Percentiles rank a stretch among this genome's conserved stretches.
Conservation (phyloP, 371 early-diverging fungal species). For the Gilbertella persicaria region DNA sequence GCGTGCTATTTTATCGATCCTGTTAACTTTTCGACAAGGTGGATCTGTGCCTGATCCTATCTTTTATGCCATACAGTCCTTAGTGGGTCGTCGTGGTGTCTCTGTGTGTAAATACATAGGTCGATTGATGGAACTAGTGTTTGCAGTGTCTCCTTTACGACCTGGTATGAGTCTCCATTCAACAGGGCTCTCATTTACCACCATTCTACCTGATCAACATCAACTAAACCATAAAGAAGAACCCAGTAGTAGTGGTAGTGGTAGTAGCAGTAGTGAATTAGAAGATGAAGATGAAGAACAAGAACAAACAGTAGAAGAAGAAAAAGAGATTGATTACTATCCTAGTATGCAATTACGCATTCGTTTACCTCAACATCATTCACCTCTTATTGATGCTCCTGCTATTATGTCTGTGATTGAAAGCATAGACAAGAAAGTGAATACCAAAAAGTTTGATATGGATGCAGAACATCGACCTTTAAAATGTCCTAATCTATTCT, state of each 20-base stretch:
- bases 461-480: conserved; percentile 26
- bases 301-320: background rate
- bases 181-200: conserved; percentile 33
- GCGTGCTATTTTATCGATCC: conserved; percentile 54
- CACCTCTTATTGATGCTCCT: conserved; percentile 26
- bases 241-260: conserved; percentile 5
- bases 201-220: conserved; percentile 4
- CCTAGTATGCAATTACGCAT: conserved; percentile 25
- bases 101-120: conserved; percentile 49
- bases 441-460: conserved; percentile 30
- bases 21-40: conserved; percentile 60
- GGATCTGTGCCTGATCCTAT: conserved; percentile 52
- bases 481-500: conserved; percentile 27
- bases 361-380: conserved; percentile 11
- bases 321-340: conserved; percentile 4
- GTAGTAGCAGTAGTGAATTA: background rate
- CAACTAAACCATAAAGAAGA: background rate
- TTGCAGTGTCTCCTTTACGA: conserved; percentile 42
- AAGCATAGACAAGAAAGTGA: conserved; percentile 29
- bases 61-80: conserved; percentile 35
- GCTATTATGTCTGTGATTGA: conserved; percentile 35
- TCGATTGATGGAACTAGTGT: conserved; percentile 46
- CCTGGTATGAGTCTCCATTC: conserved; percentile 39
- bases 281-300: conserved; percentile 15
- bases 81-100: conserved; percentile 43